Evolutionary conservation across 75 land plant species (phyloP), one percentile per base, ranked within the genome.

Genomic region (Pinus tabuliformis): DNA sequence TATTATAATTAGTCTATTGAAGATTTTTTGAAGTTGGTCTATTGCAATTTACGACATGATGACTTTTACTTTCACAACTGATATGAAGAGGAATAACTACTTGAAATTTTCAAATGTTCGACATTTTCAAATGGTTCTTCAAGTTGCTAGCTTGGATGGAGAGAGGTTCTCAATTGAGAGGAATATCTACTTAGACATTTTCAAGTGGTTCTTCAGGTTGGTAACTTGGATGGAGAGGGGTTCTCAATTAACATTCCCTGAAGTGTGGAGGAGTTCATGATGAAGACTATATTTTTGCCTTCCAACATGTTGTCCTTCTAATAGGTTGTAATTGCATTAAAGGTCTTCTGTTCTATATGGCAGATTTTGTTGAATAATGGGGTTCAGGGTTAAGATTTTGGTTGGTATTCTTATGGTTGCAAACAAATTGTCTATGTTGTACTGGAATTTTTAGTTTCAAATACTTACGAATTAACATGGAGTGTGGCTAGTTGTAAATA

Each of bases 181-280:
- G 24, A 24, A 49, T 26, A 16, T 28, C 30, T 70, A 58, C 26
- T 26, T 26, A 26, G 11, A 57, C 33, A 58, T 70, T n/a, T 18
- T 54, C 57, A 37, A 58, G 39, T 59, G 58, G 9, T 66, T 30
- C 74, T 37, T 58, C 80, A 93, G 95, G 89, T 93, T 81, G 99
- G 99, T 22, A 81, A 17, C 16, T 79, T 77, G 56, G 89, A 84
- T 36, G 99, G 88, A 21, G 92, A 90, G 84, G 99, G 96, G 18
- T 96, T 82, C 77, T 96, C 88, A 65, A 92, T 96, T 5, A 96
- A 96, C 78, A 81, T 96, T 80, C 99, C 99, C n/a, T 96, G 99
- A 83, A 82, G 24, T 77, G 91, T 81, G 87, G 89, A 28, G 99
- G 99, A 73, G 89, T 96, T 79, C 94, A 94, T 1, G 99, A 96